Base-by-base conservation (phyloP, 176 grass and related monocot genomes). In the Paspalum vaginatum region DNA sequence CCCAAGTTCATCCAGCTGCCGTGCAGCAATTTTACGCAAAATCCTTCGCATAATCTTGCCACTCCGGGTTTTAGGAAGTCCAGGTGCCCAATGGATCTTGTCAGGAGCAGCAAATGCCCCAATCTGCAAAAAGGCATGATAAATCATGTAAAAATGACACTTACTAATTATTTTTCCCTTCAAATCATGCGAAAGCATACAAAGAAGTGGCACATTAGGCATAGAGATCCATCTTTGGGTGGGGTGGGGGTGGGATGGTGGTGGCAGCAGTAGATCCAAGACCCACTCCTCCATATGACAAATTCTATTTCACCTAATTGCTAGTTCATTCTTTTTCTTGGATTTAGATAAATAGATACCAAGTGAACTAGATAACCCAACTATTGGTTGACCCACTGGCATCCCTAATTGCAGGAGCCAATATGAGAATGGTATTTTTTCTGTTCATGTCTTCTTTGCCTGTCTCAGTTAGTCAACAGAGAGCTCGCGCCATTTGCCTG, bases 41-140 rank as follows among this genome's bases (percentile, higher is more conserved):
- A 99, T 95, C 76, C 96, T 93, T 66, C 96, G 81, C 96, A 99
- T 99, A 68, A 99, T 99, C 83, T 99, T 99, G 42, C 96, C 96
- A 61, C 96, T 99, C 67, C 96, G 79, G 48, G 96, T 99, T 84
- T 99, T 99, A 9, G 96, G 96, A 15, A 99, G 90, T 59, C 90
- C 96, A 0, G 92, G 96, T 39, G 96, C 96, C 96, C 96, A 99
- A 49, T 99, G 96, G 79, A 99, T 99, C 85, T 86, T 99, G 78
- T 99, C 96, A 18, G 96, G 96, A 42, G 96, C 96, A 27, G 96
- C 92, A 89, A 99, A 99, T 14, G 96, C 96, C 20, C 96, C 96
- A 82, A 99, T 99, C 96, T 99, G 83, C n/a, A 76, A 87, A 60
- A 24, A 40, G 76, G 16, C 27, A 77, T 18, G 25, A 21, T 11